Evolutionary conservation across 768 basidiomycete species (phyloP), one percentile per base, ranked within the genome.

Genomic region (Strobilomyces confusus): DNA sequence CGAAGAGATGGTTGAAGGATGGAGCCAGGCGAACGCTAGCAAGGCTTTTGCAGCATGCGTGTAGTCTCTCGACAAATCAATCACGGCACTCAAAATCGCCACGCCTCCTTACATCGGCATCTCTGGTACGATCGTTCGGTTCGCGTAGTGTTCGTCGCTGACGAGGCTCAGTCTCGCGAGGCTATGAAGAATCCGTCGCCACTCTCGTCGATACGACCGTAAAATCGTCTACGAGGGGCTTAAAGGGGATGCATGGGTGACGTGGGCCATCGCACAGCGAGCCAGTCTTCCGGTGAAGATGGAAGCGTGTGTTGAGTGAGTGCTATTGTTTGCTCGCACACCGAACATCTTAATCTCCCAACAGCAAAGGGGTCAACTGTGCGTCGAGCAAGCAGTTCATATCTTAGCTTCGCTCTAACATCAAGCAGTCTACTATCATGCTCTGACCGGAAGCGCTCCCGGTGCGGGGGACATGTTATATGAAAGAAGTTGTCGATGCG

Each of bases 311-410:
- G 29, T 56, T 13, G 51, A 56, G 55, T 52, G n/a, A 38, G 51
- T 44, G 14, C 19, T 14, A 3, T 20, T 5, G 2, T 47, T 13
- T 5, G n/a, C 9, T 17, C 15, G n/a, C 2, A 15, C 20, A 9
- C 19, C 42, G 4, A 17, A 17, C 4, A 11, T 22, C 19, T 33
- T 51, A 15, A 55, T 54, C 9, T 12, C 30, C 20, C 12, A 22
- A 46, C 33, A 52, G 50, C n/a, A 51, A 55, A 47, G 50, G 50
- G 15, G 30, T 55, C 25, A 46, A 40, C 33, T 51, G 44, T 51
- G 41, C 6, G 49, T 46, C 9, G 20, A 5, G 42, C 36, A 9
- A 23, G 29, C 17, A 19, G 17, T 33, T n/a, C n/a, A n/a, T 33
- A 14, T n/a, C 9, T 25, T 9, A 17, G 7, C 5, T 22, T 20